These are phyloP conservation scores for Fusarium xyrophilum DNA, from an alignment of 2,329 filamentous ascomycete genomes.

Conservation along the genomic window DNA sequence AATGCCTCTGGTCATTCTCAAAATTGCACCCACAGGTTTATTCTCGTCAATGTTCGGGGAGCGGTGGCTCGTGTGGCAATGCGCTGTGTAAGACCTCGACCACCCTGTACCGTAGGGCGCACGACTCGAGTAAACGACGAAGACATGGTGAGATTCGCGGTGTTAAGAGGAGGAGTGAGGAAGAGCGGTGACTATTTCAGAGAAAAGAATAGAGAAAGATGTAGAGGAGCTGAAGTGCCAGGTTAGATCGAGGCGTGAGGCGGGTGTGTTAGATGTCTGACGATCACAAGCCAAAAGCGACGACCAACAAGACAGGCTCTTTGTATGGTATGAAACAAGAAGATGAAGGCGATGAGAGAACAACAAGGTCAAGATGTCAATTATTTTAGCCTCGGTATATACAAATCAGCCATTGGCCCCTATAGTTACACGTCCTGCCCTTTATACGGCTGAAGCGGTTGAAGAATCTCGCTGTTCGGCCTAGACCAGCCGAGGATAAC, in stretches of 20 bases:
- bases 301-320: constrained; percentile 1
- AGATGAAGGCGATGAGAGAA: background rate
- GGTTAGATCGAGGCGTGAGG: constrained; percentile 13
- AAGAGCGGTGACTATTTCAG: background rate
- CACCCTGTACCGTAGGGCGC: constrained; percentile 58
- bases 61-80: constrained; percentile 31
- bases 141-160: constrained; percentile 40
- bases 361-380: background rate
- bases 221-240: background rate
- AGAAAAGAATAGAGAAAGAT: background rate
- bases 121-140: constrained; percentile 59
- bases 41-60: constrained; percentile 35
- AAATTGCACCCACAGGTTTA: constrained; percentile 39
- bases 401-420: constrained; percentile 3
- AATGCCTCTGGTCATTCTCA: background rate
- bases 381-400: constrained; percentile 16
- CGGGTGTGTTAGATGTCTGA: constrained; percentile 11
- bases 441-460: constrained; percentile 30
- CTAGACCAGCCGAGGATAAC: constrained; percentile 41
- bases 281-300: constrained; percentile 31
- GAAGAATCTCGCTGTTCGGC: constrained; percentile 27
- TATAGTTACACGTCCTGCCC: constrained; percentile 7
- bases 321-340: background rate
- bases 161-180: background rate
- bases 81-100: constrained; percentile 47